These are phyloP conservation scores for Rhodotorula sp. DNA, from an alignment of 1,284 basidiomycete genomes.

Conservation along the genomic window DNA sequence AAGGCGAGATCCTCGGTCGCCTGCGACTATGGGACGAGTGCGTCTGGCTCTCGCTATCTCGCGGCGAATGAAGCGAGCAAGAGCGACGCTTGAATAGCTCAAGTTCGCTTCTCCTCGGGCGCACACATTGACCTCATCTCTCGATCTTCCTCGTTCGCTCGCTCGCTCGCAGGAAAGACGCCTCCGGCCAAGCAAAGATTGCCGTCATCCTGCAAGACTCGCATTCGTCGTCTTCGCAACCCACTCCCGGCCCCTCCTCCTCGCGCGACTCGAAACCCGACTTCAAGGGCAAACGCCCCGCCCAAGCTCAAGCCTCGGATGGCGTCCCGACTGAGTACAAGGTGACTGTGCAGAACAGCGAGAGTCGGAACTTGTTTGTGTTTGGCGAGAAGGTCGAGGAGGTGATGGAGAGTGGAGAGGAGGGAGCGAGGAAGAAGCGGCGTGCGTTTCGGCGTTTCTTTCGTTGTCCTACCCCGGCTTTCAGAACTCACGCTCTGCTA, in stretches of 20 bases:
- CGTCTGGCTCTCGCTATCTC: background rate
- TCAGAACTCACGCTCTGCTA: background rate
- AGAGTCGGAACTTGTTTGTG: conserved; percentile 44
- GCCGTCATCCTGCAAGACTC: conserved; percentile 38
- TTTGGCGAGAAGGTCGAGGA: conserved; percentile 47
- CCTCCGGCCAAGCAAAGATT: conserved; percentile 39
- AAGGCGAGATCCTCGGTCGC: conserved; percentile 53
- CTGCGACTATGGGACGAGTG: conserved; percentile 54
- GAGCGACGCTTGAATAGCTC: too few species aligned
- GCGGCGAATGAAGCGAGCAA: too few species aligned
- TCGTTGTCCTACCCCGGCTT: background rate
- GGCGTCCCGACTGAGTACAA: conserved; percentile 44
- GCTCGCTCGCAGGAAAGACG: conserved; percentile 25
- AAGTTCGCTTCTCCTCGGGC: too few species aligned
- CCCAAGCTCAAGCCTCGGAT: conserved; percentile 6
- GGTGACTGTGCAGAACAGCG: conserved; percentile 43
- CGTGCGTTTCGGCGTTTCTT: conserved; percentile 19
- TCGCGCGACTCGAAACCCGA: conserved; percentile 3
- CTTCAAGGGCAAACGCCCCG: conserved; percentile 25
- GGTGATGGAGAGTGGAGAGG: conserved; percentile 34
- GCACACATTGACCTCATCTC: too few species aligned
- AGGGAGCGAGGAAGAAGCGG: conserved; percentile 38
- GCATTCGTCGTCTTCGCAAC: background rate
- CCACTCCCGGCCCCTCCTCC: background rate
- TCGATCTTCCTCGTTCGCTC: background rate